Evolutionary conservation across 768 basidiomycete genomes (phyloP).

Genomic region (Hygrocybe punicea): DNA sequence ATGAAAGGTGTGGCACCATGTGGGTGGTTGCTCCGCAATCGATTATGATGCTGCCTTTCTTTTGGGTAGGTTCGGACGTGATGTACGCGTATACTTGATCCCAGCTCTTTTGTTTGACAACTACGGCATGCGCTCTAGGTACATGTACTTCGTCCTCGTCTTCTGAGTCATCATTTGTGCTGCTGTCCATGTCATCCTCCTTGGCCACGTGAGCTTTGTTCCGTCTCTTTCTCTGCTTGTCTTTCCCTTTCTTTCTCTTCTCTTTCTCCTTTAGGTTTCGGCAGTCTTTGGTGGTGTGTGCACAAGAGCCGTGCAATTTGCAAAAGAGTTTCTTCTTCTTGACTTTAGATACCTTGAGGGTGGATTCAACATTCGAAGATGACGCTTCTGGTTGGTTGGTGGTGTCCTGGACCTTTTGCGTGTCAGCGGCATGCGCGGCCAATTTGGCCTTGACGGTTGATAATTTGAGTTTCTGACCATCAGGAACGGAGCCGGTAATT

Average conservation of each 20-base stretch:
- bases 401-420: neutral
- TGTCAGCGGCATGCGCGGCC: too few species aligned
- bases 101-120: constrained; percentile 1
- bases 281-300: constrained; percentile 9
- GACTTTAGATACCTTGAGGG: neutral
- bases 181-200: neutral
- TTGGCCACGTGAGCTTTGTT: neutral
- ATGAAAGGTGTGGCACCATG: constrained; percentile 9
- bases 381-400: neutral
- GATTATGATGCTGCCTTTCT: constrained; percentile 6
- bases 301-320: too few species aligned
- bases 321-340: too few species aligned
- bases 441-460: neutral
- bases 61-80: neutral
- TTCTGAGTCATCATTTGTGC: neutral
- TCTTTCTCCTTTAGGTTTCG: constrained; percentile 12
- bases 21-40: constrained; percentile 11
- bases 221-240: neutral
- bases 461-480: too few species aligned
- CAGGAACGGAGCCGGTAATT: too few species aligned
- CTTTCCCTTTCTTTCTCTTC: too few species aligned
- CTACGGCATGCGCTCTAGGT: constrained; percentile 1
- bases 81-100: constrained; percentile 10
- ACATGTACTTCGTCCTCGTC: neutral
- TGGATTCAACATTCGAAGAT: neutral